Conservation (phyloP, 352 stramenopile genomes). For the Phytopythium cucurbitacearum region DNA sequence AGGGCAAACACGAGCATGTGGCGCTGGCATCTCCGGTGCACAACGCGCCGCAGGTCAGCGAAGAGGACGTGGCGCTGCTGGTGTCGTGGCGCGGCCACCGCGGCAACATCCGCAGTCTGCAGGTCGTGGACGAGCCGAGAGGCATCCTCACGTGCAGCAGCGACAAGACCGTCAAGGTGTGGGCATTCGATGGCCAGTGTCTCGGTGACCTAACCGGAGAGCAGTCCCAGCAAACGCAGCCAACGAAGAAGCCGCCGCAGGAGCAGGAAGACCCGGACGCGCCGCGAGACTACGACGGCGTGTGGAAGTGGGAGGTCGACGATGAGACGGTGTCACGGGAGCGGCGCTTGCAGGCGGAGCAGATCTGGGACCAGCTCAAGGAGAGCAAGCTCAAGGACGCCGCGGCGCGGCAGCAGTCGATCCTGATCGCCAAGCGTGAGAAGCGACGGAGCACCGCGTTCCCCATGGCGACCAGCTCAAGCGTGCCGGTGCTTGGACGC, state of each 20-base stretch:
- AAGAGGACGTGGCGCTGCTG: constrained; percentile 34
- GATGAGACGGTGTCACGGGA: constrained; percentile 17
- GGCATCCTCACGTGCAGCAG: constrained; percentile 59
- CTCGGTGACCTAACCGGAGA: constrained; percentile 30
- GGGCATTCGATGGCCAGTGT: constrained; percentile 39
- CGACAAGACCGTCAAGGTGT: constrained; percentile 59
- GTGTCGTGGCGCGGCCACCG: constrained; percentile 50
- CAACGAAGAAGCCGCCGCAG: neutral
- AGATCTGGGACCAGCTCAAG: constrained; percentile 62
- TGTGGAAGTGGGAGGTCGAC: constrained; percentile 56
- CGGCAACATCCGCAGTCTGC: constrained; percentile 41
- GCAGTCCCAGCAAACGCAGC: neutral
- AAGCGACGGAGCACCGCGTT: constrained; percentile 11
- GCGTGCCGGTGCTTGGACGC: constrained; percentile 17
- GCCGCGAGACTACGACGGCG: neutral
- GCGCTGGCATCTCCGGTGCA: neutral
- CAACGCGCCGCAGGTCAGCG: constrained; percentile 10
- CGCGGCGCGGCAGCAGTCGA: constrained; percentile 15
- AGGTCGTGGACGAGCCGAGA: constrained; percentile 53
- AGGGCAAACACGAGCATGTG: constrained; percentile 17
- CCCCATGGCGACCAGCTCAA: constrained; percentile 14
- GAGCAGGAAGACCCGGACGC: neutral
- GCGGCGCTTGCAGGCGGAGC: constrained; percentile 46
- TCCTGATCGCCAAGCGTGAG: constrained; percentile 13
- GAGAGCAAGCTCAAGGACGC: constrained; percentile 31